Conservation (phyloP, 2,329 filamentous ascomycete species). For the Nannizzia gypsea region DNA sequence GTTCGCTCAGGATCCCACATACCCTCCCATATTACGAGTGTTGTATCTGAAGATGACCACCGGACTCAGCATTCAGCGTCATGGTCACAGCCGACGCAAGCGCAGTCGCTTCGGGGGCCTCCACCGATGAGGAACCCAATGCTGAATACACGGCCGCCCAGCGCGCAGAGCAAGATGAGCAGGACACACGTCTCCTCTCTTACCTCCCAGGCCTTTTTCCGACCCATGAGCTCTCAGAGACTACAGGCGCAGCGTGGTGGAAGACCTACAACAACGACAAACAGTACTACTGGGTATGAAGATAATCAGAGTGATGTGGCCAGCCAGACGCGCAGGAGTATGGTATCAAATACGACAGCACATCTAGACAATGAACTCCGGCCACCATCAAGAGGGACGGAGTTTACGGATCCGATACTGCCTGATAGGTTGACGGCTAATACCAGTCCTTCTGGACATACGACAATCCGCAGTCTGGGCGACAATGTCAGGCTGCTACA, state of each 20-base stretch:
- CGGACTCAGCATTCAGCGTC: conserved; percentile 25
- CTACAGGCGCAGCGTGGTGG: conserved; percentile 73
- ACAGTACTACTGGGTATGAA: conserved; percentile 25
- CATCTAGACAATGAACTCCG: conserved; percentile 38
- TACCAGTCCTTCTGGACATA: conserved; percentile 55
- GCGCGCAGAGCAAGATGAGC: conserved; percentile 55
- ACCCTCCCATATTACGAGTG: conserved; percentile 60
- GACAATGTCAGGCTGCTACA: conserved; percentile 73
- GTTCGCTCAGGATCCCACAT: conserved; percentile 38
- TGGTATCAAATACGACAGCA: conserved; percentile 43
- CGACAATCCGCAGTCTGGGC: conserved; percentile 51
- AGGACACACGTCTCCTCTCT: conserved; percentile 83
- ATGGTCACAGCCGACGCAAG: conserved; percentile 38
- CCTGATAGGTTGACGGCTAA: conserved; percentile 61
- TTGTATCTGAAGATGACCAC: conserved; percentile 42
- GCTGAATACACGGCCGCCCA: conserved; percentile 28
- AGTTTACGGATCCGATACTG: conserved; percentile 63
- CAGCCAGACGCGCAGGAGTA: conserved; percentile 46
- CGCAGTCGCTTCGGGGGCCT: conserved; percentile 46
- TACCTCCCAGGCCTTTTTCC: conserved; percentile 83
- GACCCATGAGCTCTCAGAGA: conserved; percentile 91
- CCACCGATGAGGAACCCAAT: conserved; percentile 29
- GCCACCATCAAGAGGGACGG: conserved; percentile 65
- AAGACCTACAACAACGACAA: conserved; percentile 29
- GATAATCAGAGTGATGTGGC: conserved; percentile 36